Base-by-base conservation (phyloP, 192 early-diverging fungal species). In the Allomyces javanicus region DNA sequence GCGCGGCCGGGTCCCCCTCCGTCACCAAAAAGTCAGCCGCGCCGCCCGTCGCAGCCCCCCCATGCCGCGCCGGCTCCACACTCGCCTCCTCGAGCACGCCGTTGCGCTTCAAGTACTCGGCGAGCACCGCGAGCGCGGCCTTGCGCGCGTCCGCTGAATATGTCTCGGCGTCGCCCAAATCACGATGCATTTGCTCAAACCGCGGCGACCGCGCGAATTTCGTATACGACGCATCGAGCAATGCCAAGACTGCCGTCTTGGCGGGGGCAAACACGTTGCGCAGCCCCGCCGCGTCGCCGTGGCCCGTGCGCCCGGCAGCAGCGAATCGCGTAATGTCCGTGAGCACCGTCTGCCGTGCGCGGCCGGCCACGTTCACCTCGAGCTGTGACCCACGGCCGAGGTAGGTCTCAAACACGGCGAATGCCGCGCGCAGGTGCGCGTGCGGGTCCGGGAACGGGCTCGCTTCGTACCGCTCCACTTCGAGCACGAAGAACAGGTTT, bases 401-500 rank as follows among this genome's bases (percentile, higher is more conserved):
- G 65, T 82, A 82, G 10, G 78, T 83, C n/a, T 82, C 72, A 24
- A 71, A 80, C 19, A 82, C 80, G 25, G 81, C 75, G 55, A 78
- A 69, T 1, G 81, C 81, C 55, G 72, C 79, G 24, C 64, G 67
- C 21, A 72, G 43, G 67, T 79, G 77, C 44, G 79, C 70, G 12
- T 62, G 44, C 58, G 61, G 65, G 2, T 65, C 71, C 2, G 24
- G 23, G 63, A 78, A 82, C 1, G 63, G 62, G 33, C 68, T 70
- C 0, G 76, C 67, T 63, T 79, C 78, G 64, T 80, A 82, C 65
- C 80, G 80, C 65, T 82, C 79, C 5, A 82, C 79, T 64, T 82
- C 81, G 17, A 82, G 72, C 64, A 77, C 78, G 44, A 82, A 82
- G 50, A 82, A 82, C 73, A 82, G 71, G 62, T 82, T 82, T 66